These are phyloP conservation scores for Trichoderma oligosporum DNA, from an alignment of 2,329 filamentous ascomycete genomes.

Conservation along the genomic window DNA sequence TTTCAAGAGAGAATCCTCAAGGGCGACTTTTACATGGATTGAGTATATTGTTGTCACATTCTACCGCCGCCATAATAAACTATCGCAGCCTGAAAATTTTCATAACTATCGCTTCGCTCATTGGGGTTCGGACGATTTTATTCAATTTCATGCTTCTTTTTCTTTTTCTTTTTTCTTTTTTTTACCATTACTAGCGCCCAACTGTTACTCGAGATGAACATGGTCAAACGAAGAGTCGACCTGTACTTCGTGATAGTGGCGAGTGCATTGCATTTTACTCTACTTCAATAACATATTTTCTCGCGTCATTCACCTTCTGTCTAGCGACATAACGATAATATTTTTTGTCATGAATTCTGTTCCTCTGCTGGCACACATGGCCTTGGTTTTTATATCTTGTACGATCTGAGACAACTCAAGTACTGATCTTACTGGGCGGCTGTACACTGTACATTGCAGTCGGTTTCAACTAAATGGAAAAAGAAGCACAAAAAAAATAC, in stretches of 20 bases:
- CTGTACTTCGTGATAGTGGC: not conserved
- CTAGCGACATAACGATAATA: not conserved
- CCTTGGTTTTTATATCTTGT: not conserved
- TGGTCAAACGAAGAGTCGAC: not conserved
- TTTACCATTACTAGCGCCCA: not conserved
- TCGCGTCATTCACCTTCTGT: not conserved
- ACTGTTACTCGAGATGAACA: not conserved
- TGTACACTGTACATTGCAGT: not conserved
- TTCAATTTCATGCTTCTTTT: no score
- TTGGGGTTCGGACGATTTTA: not conserved
- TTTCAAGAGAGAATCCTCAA: conserved; percentile 97
- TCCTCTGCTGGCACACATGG: not conserved
- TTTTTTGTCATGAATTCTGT: not conserved
- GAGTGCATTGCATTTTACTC: conserved; percentile 9
- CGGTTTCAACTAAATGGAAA: not conserved
- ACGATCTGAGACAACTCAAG: conserved; percentile 8
- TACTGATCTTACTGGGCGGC: not conserved
- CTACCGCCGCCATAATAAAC: not conserved
- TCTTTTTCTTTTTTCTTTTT: not conserved
- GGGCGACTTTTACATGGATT: conserved; percentile 98
- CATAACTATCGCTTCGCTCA: not conserved
- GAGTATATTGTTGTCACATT: conserved; percentile 22
- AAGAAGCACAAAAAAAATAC: not conserved
- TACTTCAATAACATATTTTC: not conserved
- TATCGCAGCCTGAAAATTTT: not conserved